Conservation (phyloP, 2,329 filamentous ascomycete genomes). For the Pestalotiopsis sp. region DNA sequence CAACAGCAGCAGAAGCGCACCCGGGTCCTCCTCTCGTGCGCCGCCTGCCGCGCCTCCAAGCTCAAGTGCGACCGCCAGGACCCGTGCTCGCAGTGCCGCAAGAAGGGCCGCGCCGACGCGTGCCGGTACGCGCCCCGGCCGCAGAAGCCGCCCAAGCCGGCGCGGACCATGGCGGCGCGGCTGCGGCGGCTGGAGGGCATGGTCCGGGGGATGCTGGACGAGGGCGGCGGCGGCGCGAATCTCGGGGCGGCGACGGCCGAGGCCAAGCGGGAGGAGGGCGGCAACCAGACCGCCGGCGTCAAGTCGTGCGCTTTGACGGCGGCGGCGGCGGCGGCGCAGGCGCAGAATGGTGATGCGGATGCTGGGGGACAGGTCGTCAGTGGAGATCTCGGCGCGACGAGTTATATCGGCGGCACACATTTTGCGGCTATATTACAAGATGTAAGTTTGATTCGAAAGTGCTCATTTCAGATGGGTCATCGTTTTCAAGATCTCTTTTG, state of each 20-base stretch:
- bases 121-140: constrained; percentile 54
- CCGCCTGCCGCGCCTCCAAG: constrained; percentile 55
- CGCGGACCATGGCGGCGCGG: constrained; percentile 55
- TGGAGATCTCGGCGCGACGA: constrained; percentile 41
- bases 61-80: constrained; percentile 57
- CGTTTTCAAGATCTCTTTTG: background rate
- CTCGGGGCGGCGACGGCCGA: background rate
- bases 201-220: constrained; percentile 58
- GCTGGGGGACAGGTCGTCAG: constrained; percentile 44
- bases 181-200: constrained; percentile 59
- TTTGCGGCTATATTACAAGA: constrained; percentile 64
- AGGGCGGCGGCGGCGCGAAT: constrained; percentile 1
- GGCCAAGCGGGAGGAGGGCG: background rate
- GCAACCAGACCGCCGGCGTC: background rate
- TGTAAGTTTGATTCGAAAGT: constrained; percentile 38
- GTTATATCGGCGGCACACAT: constrained; percentile 62
- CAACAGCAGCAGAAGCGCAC: constrained; percentile 40
- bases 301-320: background rate
- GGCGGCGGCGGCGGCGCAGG: background rate
- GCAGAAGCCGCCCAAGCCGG: constrained; percentile 37
- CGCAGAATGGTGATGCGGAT: constrained; percentile 6
- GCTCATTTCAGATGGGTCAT: too few species aligned
- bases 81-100: constrained; percentile 56
- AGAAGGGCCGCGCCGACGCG: constrained; percentile 46
- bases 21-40: constrained; percentile 55